Evolutionary conservation across 2,329 filamentous ascomycete species (phyloP), one percentile per base, ranked within the genome.

Genomic region (Septoria petroselini): DNA sequence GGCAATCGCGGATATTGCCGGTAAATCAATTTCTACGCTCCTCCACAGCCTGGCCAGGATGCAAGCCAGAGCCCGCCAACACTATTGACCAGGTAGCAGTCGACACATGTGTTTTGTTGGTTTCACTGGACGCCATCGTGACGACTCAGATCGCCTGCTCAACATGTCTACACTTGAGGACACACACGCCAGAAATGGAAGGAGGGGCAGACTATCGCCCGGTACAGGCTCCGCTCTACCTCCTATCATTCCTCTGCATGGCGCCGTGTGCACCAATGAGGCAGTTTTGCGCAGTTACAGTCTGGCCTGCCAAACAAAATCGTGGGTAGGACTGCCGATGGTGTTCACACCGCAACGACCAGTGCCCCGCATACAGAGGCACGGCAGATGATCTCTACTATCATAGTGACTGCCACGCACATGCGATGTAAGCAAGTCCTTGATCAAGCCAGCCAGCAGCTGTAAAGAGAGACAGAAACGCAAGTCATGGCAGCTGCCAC

Each of bases 21-120:
- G 17, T 40, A 25, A 41, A 46, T 52, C 50, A 34, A 40, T 48
- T 41, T 44, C 31, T 31, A 21, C 29, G 23, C 31, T 12, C 33
- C 25, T 48, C 43, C 44, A 47, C 39, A 34, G 30, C 17, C 44
- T 38, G 40, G 48, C 50, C 50, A 48, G 50, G 50, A 52, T 52
- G 42, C 42, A 48, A 39, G 37, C 44, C 31, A 34, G 25, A 31
- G 34, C 39, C 50, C 43, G 39, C 45, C 14, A 34, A 44, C 44
- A 44, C n/a, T n/a, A n/a, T 39, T 38, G 43, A 39, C 8, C 18
- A 41, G 19, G 18, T 15, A 34, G 19, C 37, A 29, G 23, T n/a
- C 39, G 9, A 6, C 6, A 30, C 23, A 14, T 18, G 15, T 17
- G 19, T 9, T 23, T 6, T 29, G n/a, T n/a, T n/a, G 15, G 23